Evolutionary conservation across 371 early-diverging fungal species (phyloP).

Genomic region (Rhizopus arrhizus): DNA sequence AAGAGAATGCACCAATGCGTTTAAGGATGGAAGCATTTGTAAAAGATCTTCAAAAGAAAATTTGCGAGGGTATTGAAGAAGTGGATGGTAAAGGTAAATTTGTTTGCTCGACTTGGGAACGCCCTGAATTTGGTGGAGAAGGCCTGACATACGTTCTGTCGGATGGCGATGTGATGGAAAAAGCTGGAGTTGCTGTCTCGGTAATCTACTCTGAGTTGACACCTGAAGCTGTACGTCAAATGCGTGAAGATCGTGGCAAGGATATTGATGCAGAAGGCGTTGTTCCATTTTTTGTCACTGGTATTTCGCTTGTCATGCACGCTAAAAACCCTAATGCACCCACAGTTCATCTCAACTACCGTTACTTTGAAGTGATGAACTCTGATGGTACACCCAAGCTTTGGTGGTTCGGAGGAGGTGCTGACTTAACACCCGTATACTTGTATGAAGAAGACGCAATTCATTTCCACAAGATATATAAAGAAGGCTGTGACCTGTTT

Average conservation of each 20-base stretch:
- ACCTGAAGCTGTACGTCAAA: conserved; percentile 73
- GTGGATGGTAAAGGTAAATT: conserved; percentile 71
- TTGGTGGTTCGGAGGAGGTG: conserved; percentile 91
- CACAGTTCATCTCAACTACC: conserved; percentile 95
- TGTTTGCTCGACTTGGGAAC: conserved; percentile 75
- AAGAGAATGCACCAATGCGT: conserved; percentile 66
- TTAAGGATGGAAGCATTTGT: conserved; percentile 82
- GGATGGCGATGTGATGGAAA: conserved; percentile 90
- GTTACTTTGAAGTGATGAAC: conserved; percentile 91
- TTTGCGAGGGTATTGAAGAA: conserved; percentile 60
- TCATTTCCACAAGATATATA: conserved; percentile 80
- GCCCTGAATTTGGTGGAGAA: conserved; percentile 82
- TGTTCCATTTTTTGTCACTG: conserved; percentile 84
- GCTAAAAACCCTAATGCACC: conserved; percentile 95
- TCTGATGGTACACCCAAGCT: conserved; percentile 62
- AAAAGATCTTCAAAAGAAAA: conserved; percentile 74
- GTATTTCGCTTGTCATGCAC: conserved; percentile 91
- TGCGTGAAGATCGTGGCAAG: conserved; percentile 74
- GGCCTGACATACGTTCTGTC: conserved; percentile 93
- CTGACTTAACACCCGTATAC: conserved; percentile 82
- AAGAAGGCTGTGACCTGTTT: conserved; percentile 77
- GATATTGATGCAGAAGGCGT: conserved; percentile 52
- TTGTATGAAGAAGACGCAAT: conserved; percentile 78
- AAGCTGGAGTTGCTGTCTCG: conserved; percentile 92
- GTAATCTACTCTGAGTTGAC: conserved; percentile 79